phyloP scores from a whole-genome alignment of 495 filamentous ascomycete species.

The Aspergillus leporis region DNA sequence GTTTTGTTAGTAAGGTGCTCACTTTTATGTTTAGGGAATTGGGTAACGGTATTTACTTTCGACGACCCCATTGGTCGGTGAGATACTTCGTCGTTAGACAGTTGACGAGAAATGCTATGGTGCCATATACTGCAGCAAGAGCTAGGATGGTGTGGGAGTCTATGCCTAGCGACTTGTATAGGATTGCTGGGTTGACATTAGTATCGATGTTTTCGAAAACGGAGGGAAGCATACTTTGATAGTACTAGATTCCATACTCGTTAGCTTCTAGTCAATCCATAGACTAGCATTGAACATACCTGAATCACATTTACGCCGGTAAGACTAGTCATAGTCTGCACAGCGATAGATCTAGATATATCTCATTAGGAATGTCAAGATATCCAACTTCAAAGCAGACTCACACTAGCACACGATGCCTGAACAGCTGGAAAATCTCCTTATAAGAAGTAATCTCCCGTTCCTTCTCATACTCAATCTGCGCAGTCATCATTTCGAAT shows the following conservation, averaged over 20 bases:
- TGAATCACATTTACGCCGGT: constrained; percentile 60
- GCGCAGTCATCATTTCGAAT: constrained; percentile 54
- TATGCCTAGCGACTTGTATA: constrained; percentile 60
- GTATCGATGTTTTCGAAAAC: constrained; percentile 1
- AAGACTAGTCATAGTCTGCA: constrained; percentile 59
- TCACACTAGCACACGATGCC: constrained; percentile 51
- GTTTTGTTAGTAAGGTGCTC: constrained; percentile 8
- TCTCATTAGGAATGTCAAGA: background rate
- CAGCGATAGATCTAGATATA: constrained; percentile 48
- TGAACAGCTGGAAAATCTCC: constrained; percentile 54
- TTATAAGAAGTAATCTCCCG: constrained; percentile 52
- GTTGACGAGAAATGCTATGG: constrained; percentile 54
- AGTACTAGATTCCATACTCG: constrained; percentile 36
- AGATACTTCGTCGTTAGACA: constrained; percentile 52
- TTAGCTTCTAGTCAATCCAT: background rate
- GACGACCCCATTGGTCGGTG: constrained; percentile 61
- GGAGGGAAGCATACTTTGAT: constrained; percentile 44
- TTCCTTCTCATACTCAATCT: constrained; percentile 63
- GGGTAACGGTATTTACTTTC: constrained; percentile 43
- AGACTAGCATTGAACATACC: constrained; percentile 24
- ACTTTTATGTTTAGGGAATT: background rate
- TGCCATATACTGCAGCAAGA: constrained; percentile 58
- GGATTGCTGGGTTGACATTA: constrained; percentile 33
- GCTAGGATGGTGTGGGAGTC: constrained; percentile 50
- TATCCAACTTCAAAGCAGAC: constrained; percentile 12